Conservation (phyloP, 2,329 filamentous ascomycete genomes). For the Decorospora gaudefroyi region DNA sequence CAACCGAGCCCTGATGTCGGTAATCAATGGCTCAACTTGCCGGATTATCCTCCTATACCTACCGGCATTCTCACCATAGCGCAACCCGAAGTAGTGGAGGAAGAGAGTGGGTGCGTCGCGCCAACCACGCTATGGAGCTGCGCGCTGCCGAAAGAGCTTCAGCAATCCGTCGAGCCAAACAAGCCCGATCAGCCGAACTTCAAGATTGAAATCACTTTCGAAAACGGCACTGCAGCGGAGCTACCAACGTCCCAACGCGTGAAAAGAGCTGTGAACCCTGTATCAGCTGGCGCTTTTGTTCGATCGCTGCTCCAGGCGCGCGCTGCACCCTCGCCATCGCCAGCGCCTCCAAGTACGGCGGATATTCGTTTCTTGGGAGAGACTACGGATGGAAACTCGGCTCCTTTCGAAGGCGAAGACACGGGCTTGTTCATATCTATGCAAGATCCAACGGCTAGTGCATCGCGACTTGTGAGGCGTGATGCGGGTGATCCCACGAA, state of each 20-base stretch:
- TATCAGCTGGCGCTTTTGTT: conserved; percentile 42
- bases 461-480: conserved; percentile 46
- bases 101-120: conserved; percentile 70
- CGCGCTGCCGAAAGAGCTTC: conserved; percentile 76
- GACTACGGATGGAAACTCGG: conserved; percentile 75
- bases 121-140: conserved; percentile 85
- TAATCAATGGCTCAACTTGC: conserved; percentile 75
- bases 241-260: conserved; percentile 10
- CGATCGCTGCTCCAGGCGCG: conserved; percentile 39
- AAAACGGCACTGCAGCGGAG: conserved; percentile 54
- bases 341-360: conserved; percentile 62
- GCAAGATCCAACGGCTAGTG: conserved; percentile 50
- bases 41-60: conserved; percentile 82
- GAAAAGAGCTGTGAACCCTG: conserved; percentile 66
- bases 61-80: conserved; percentile 80
- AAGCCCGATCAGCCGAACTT: conserved; percentile 74
- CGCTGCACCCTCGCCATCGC: conserved; percentile 53
- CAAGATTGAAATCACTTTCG: conserved; percentile 71
- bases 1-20: conserved; percentile 22
- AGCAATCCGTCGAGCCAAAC: conserved; percentile 66
- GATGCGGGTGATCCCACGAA: conserved; percentile 41
- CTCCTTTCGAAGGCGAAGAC: conserved; percentile 77
- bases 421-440: conserved; percentile 89
- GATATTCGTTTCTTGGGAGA: conserved; percentile 84
- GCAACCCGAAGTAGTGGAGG: conserved; percentile 67